Base-by-base conservation (phyloP, 352 stramenopile species). In the Globisporangium alternatum region DNA sequence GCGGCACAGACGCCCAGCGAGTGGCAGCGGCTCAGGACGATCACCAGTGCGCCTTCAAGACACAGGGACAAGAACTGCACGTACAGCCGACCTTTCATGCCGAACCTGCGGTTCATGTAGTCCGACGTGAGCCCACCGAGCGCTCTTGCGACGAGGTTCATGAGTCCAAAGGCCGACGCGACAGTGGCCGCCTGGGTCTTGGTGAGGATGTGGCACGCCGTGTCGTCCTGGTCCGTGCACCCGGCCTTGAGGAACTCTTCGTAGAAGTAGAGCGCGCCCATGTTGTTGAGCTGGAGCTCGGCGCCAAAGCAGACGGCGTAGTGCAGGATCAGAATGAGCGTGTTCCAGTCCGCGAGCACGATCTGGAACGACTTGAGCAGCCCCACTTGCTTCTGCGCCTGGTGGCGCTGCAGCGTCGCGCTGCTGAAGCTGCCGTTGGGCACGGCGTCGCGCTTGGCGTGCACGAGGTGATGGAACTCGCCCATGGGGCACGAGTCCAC, bases 271-370 rank as follows among this genome's bases (percentile, higher is more conserved):
- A 91, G 75, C 7, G 93, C 91, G 37, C 91, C 90, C 72, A 96
- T 96, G 79, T 98, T 98, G 87, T 98, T 98, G 59, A 98, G 86
- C 71, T 97, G 96, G 28, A 99, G 77, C 70, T 99, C 96, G 19
- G 97, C 93, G 56, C 96, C 96, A 69, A 98, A 98, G 74, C 80
- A 97, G 47, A 88, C 86, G 8, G 80, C 95, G 71, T 99, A 99
- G 64, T 98, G 91, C 33, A 96, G 60, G 70, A 97, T 94, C 61
- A 99, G 78, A 49, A 98, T 72, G 73, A 95, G 93, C 10, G 90
- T 93, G 72, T 98, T 98, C 57, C 83, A 64, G 71, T 98, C 91
- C 1, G 79, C 60, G 19, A 90, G 76, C 37, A 90, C 90, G 60
- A 85, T 71, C 31, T 62, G 53, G 64, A 88, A 87, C 1, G 79